These are phyloP conservation scores for Canna indica DNA, from an alignment of 176 grass and related monocot species.

Conservation along the genomic window DNA sequence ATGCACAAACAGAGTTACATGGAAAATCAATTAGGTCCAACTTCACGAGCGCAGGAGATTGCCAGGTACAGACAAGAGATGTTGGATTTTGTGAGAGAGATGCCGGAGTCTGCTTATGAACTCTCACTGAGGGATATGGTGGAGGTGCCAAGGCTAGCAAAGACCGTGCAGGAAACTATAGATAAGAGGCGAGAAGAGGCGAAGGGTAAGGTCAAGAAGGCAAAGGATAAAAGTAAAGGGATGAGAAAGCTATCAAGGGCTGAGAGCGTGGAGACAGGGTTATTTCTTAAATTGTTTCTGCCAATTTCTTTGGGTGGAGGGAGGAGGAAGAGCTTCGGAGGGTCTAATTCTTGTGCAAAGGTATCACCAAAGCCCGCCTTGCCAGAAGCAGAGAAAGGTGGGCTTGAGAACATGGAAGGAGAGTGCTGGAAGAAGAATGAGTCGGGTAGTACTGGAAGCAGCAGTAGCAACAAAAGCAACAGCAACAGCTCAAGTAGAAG, in stretches of 20 bases:
- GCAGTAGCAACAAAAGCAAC: not conserved
- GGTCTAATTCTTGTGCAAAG: not conserved
- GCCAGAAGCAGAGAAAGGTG: not conserved
- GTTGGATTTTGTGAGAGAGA: slow-evolving; percentile 57
- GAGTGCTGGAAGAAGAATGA: slow-evolving; percentile 52
- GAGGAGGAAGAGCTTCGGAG: slow-evolving; percentile 39
- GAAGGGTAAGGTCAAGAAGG: not conserved
- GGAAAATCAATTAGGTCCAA: not conserved
- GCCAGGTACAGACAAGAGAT: slow-evolving; percentile 64
- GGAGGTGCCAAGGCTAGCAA: slow-evolving; percentile 13
- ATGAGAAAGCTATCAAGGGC: not conserved
- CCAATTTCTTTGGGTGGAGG: slow-evolving; percentile 30
- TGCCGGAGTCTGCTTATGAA: slow-evolving; percentile 60
- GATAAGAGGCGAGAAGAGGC: slow-evolving; percentile 2
- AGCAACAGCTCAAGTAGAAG: not conserved
- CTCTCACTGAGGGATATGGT: slow-evolving; percentile 90
- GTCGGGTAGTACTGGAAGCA: slow-evolving; percentile 28
- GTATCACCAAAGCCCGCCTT: slow-evolving; percentile 33
- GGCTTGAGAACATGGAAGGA: not conserved
- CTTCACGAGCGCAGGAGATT: slow-evolving; percentile 41
- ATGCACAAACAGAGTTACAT: slow-evolving; percentile 11
- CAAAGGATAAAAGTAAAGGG: not conserved
- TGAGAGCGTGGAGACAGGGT: slow-evolving; percentile 38
- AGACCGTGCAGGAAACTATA: not conserved
- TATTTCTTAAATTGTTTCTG: slow-evolving; percentile 58